Conservation (phyloP, 768 basidiomycete species). For the Nidula microcarpa region DNA sequence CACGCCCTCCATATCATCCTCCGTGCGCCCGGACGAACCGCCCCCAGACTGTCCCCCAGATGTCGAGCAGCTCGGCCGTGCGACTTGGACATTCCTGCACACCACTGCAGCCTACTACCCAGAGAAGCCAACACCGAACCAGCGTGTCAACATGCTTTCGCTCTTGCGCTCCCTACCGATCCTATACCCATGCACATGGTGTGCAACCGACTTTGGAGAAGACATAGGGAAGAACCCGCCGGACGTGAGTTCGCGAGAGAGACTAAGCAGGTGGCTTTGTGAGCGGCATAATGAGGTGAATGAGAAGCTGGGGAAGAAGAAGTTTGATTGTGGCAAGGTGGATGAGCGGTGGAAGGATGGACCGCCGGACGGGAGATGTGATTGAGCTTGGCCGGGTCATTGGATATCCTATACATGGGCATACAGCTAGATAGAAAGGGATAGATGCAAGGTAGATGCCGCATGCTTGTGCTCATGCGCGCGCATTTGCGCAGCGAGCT, state of each 20-base stretch:
- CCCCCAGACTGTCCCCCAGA: slow-evolving; percentile 84
- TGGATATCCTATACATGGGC: too few relatives aligned
- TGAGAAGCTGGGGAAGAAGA: slow-evolving; percentile 74
- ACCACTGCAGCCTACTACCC: slow-evolving; percentile 96
- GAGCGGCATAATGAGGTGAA: slow-evolving; percentile 94
- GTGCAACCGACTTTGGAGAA: slow-evolving; percentile 78
- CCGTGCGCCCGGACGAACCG: slow-evolving; percentile 30
- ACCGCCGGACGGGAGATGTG: slow-evolving; percentile 83
- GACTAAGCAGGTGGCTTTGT: slow-evolving; percentile 84
- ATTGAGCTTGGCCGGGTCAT: slow-evolving; percentile 33
- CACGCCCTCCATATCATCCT: slow-evolving; percentile 5
- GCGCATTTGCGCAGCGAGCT: too few relatives aligned
- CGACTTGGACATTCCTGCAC: slow-evolving; percentile 97
- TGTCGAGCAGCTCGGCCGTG: slow-evolving; percentile 82
- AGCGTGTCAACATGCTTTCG: slow-evolving; percentile 81
- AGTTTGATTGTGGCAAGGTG: slow-evolving; percentile 78
- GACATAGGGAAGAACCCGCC: slow-evolving; percentile 67
- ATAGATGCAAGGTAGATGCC: too few relatives aligned
- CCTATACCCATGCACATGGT: slow-evolving; percentile 86
- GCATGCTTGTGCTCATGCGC: too few relatives aligned
- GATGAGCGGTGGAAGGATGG: slow-evolving; percentile 94
- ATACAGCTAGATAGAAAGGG: too few relatives aligned
- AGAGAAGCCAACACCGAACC: slow-evolving; percentile 65
- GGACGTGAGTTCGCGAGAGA: slow-evolving; percentile 68
- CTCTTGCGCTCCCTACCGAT: slow-evolving; percentile 75